These are phyloP conservation scores for Russula abietina DNA, from an alignment of 768 basidiomycete species.

Conservation along the genomic window DNA sequence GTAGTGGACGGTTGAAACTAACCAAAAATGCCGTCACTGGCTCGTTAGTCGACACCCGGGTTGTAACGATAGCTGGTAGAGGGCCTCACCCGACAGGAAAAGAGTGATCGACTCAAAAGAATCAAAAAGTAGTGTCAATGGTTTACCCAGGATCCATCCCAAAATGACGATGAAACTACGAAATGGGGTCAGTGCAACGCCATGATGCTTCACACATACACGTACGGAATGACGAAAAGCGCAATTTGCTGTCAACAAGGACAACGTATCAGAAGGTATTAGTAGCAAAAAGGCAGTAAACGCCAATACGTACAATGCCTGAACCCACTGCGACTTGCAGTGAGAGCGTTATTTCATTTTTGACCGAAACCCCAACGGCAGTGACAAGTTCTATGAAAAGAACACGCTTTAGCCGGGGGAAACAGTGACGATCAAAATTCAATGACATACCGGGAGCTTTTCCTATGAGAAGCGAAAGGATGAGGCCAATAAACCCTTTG, in stretches of 20 bases:
- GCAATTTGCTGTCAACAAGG: conserved; percentile 60
- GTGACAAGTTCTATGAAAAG: too few relatives aligned
- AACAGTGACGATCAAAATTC: background rate
- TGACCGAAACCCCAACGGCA: too few relatives aligned
- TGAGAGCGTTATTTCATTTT: too few relatives aligned
- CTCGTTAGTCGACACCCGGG: background rate
- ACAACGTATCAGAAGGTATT: background rate
- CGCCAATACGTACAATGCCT: conserved; percentile 52
- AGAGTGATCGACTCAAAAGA: conserved; percentile 32
- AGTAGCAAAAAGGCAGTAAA: background rate
- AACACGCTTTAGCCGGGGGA: too few relatives aligned
- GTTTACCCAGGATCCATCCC: conserved; percentile 78
- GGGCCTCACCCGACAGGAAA: conserved; percentile 41
- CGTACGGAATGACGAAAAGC: conserved; percentile 78
- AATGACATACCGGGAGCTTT: conserved; percentile 63
- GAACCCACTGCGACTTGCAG: too few relatives aligned
- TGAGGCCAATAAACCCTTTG: conserved; percentile 80
- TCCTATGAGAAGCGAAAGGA: conserved; percentile 85
- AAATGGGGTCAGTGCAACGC: conserved; percentile 9
- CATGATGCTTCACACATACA: conserved; percentile 18
- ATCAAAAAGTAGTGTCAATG: conserved; percentile 64
- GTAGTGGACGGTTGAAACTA: conserved; percentile 79
- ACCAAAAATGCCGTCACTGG: background rate
- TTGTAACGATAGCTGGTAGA: background rate
- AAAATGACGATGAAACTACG: conserved; percentile 64